Evolutionary conservation across 805 yeast species (phyloP).

Genomic region (Metschnikowia kofuensis): DNA sequence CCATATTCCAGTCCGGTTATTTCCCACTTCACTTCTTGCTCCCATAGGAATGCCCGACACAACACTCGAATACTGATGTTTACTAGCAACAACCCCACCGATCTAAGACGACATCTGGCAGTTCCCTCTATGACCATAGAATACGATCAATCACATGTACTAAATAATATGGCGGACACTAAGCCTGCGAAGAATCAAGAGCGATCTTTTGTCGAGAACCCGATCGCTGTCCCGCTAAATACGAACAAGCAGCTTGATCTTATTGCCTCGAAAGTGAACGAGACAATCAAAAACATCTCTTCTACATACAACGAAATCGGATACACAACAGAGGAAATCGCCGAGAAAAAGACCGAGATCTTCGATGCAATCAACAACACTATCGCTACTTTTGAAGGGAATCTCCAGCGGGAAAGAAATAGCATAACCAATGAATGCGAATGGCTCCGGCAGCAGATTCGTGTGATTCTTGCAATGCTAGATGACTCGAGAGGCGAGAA

Average conservation of each 20-base stretch:
- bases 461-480: slow-evolving; percentile 38
- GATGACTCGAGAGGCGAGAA: slow-evolving; percentile 34
- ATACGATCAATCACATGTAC: background rate
- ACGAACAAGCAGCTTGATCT: slow-evolving; percentile 25
- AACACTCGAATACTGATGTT: background rate
- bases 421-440: slow-evolving; percentile 42
- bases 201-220: background rate
- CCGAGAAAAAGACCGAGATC: slow-evolving; percentile 47
- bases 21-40: background rate
- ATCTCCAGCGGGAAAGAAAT: slow-evolving; percentile 28
- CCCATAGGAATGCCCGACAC: background rate
- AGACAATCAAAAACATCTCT: slow-evolving; percentile 42
- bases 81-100: background rate
- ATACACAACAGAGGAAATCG: slow-evolving; percentile 47
- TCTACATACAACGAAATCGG: slow-evolving; percentile 53
- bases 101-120: background rate
- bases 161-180: background rate
- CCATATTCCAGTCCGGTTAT: too few relatives aligned
- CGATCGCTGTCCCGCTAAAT: background rate
- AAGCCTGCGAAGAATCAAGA: background rate
- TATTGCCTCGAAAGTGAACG: slow-evolving; percentile 33
- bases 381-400: slow-evolving; percentile 28
- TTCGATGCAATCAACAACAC: slow-evolving; percentile 49
- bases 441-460: slow-evolving; percentile 43
- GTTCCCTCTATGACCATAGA: background rate